A percentile compares a stretch with the other conserved stretches of the same genome.
Evolutionary conservation across 352 stramenopile genomes (phyloP).

Genomic region (Phytophthora cryptogea): DNA sequence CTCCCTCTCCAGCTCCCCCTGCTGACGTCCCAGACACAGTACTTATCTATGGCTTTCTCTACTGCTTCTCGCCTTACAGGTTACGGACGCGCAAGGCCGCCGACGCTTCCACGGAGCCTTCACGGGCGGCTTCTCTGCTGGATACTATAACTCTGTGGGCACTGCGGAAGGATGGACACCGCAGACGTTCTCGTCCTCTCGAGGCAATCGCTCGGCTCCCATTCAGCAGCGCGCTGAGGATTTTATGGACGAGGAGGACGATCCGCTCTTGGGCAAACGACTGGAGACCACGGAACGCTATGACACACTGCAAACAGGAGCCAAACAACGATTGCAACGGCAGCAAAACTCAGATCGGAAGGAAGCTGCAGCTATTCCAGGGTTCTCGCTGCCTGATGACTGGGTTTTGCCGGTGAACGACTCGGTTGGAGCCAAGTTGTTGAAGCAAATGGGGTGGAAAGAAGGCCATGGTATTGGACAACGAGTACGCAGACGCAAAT

Average conservation of each 20-base stretch:
- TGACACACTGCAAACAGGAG: conserved; percentile 53
- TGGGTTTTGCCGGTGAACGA: conserved; percentile 72
- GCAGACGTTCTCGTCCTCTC: conserved; percentile 81
- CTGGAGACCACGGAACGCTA: conserved; percentile 74
- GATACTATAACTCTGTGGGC: conserved; percentile 95
- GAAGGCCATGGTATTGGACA: conserved; percentile 89
- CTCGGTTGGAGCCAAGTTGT: conserved; percentile 82
- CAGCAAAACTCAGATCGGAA: conserved; percentile 8
- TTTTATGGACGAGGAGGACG: conserved; percentile 95
- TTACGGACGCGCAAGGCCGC: conserved; percentile 72
- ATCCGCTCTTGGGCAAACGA: conserved; percentile 82
- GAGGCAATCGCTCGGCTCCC: conserved; percentile 37
- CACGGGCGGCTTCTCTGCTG: conserved; percentile 93
- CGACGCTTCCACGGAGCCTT: conserved; percentile 94
- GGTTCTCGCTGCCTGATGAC: conserved; percentile 69
- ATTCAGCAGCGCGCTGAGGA: conserved; percentile 83
- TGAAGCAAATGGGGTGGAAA: conserved; percentile 92
- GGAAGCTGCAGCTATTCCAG: conserved; percentile 27
- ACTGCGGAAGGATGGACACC: conserved; percentile 90
- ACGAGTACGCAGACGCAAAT: conserved; percentile 56
- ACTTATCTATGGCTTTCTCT: not conserved
- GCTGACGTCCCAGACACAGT: not conserved
- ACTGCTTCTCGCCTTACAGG: conserved; percentile 33
- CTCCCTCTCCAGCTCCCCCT: not conserved
- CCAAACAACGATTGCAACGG: conserved; percentile 40